Conservation (phyloP, 176 grass and related monocot species). For the Rhynchospora breviuscula region DNA sequence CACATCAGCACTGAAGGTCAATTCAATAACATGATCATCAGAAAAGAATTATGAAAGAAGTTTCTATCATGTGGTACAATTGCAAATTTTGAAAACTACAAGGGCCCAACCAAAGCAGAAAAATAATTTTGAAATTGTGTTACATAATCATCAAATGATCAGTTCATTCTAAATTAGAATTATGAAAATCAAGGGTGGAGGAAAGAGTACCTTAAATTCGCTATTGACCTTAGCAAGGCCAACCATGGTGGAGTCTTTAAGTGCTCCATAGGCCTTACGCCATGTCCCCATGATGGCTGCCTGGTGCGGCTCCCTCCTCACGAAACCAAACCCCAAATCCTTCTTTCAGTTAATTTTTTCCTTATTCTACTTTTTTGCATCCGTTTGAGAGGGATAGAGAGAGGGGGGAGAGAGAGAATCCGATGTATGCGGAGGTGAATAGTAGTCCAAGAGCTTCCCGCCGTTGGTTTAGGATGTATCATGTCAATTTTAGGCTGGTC, state of each 20-base stretch:
- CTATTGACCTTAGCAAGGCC: slow-evolving; percentile 97
- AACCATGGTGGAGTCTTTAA: slow-evolving; percentile 98
- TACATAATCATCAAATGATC: slow-evolving; percentile 3
- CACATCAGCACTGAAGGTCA: too few species aligned
- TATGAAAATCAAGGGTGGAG: background rate
- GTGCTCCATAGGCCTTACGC: slow-evolving; percentile 93
- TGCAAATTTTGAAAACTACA: too few species aligned
- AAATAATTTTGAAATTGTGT: background rate
- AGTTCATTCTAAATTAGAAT: background rate
- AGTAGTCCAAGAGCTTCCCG: background rate
- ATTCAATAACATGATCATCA: too few species aligned
- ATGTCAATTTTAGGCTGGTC: background rate
- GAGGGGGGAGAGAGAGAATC: background rate
- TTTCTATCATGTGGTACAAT: too few species aligned
- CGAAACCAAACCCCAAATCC: background rate
- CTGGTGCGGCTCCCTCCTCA: slow-evolving; percentile 29
- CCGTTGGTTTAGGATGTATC: background rate
- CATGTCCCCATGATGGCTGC: slow-evolving; percentile 50
- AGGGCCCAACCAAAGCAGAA: background rate
- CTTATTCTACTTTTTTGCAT: slow-evolving; percentile 30
- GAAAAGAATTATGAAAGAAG: too few species aligned
- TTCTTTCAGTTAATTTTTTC: background rate
- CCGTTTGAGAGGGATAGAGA: background rate
- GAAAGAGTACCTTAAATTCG: slow-evolving; percentile 67
- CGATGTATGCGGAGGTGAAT: slow-evolving; percentile 2